Evolutionary conservation across 140 eudicot genomes (phyloP).

Genomic region (Stevia rebaudiana): DNA sequence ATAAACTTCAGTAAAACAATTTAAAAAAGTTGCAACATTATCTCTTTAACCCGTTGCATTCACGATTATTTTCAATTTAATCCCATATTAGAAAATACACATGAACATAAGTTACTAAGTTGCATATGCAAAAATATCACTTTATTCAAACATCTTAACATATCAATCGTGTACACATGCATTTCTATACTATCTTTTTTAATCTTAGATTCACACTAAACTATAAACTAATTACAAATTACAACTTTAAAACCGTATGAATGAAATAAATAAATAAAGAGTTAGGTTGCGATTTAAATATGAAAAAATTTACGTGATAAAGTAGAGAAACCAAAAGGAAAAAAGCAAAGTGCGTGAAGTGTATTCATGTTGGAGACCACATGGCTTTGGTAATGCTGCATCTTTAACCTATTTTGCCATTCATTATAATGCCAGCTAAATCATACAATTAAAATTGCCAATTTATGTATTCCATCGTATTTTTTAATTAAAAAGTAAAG

Average conservation of each 20-base stretch:
- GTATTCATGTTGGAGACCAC: conserved; percentile 21
- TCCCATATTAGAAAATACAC: no score
- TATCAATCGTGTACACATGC: no score
- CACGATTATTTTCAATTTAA: no score
- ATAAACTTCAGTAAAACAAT: no score
- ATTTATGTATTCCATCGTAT: not conserved
- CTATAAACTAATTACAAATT: not conserved
- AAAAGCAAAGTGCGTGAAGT: conserved; percentile 8
- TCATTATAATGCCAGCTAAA: conserved; percentile 31
- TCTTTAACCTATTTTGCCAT: conserved; percentile 27
- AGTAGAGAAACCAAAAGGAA: conserved; percentile 14
- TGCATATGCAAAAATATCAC: no score
- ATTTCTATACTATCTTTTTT: no score
- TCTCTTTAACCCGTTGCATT: no score
- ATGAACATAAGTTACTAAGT: no score
- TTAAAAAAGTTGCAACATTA: no score
- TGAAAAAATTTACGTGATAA: not conserved
- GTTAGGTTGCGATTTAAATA: not conserved
- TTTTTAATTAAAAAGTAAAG: not conserved
- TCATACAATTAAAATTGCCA: conserved; percentile 15
- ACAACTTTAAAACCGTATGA: not conserved
- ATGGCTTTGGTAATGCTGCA: conserved; percentile 26
- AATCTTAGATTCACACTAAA: no score
- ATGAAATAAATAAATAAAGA: not conserved
- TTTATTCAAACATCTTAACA: no score